These are phyloP conservation scores for Roridomyces roridus DNA, from an alignment of 768 basidiomycete species.

Conservation along the genomic window DNA sequence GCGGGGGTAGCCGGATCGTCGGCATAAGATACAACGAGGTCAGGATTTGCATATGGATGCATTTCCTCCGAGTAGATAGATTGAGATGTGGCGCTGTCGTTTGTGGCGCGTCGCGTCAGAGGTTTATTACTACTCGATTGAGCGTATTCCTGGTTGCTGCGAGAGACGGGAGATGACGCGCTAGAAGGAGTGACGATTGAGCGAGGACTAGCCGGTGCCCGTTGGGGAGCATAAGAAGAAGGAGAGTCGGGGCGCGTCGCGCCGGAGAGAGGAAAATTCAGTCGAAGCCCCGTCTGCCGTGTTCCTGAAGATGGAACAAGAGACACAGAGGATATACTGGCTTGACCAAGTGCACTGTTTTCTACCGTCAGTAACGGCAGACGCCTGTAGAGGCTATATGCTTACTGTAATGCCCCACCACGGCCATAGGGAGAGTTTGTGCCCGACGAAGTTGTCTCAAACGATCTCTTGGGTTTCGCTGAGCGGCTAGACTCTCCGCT, in stretches of 20 bases:
- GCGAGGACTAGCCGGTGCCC: constrained; percentile 34
- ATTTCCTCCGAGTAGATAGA: constrained; percentile 44
- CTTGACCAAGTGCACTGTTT: constrained; percentile 62
- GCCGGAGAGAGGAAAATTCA: constrained; percentile 13
- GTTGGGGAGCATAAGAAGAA: constrained; percentile 36
- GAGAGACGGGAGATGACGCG: constrained; percentile 27
- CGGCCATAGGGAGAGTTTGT: constrained; percentile 48
- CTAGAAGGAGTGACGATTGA: constrained; percentile 31
- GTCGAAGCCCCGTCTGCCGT: constrained; percentile 16
- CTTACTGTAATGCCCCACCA: constrained; percentile 67
- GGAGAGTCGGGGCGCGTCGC: constrained; percentile 36
- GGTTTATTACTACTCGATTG: constrained; percentile 21
- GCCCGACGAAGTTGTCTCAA: constrained; percentile 63
- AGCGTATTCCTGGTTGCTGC: constrained; percentile 18
- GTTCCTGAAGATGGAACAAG: constrained; percentile 32
- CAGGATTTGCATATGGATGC: constrained; percentile 86
- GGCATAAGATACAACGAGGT: constrained; percentile 54
- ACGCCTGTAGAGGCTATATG: constrained; percentile 24
- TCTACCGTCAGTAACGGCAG: constrained; percentile 6
- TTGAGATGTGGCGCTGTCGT: constrained; percentile 19
- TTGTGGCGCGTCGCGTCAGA: constrained; percentile 20
- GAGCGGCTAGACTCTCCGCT: constrained; percentile 70
- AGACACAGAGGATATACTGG: constrained; percentile 58
- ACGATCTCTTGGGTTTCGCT: constrained; percentile 57
- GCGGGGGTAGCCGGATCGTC: constrained; percentile 37